Evolutionary conservation across 2,329 filamentous ascomycete species (phyloP).

Genomic region (Hymenoscyphus infarciens): DNA sequence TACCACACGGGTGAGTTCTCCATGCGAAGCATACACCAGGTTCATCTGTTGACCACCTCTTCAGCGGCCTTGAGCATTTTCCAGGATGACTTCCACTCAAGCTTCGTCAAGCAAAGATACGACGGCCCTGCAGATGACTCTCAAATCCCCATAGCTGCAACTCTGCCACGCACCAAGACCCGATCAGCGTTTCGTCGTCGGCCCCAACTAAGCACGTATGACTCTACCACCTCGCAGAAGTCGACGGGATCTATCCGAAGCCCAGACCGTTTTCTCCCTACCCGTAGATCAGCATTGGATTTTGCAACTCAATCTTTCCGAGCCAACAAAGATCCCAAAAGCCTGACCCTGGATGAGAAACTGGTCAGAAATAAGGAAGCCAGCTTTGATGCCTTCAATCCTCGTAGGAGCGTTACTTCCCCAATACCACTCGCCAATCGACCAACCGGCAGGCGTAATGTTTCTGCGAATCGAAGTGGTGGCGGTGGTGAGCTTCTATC

Average conservation of each 20-base stretch:
- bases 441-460: conserved; percentile 19
- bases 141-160: conserved; percentile 14
- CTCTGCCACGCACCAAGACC: conserved; percentile 20
- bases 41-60: not conserved
- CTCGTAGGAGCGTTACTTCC: conserved; percentile 32
- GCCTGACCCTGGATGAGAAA: conserved; percentile 45
- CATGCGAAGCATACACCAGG: not conserved
- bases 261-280: conserved; percentile 58
- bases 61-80: not conserved
- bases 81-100: not conserved
- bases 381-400: conserved; percentile 51
- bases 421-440: conserved; percentile 23
- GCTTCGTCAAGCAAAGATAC: conserved; percentile 3
- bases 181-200: conserved; percentile 19
- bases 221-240: conserved; percentile 18
- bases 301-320: conserved; percentile 47
- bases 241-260: conserved; percentile 22
- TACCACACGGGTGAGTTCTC: not conserved
- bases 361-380: conserved; percentile 42
- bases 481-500: conserved; percentile 23
- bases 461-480: conserved; percentile 28
- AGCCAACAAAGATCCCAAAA: conserved; percentile 45
- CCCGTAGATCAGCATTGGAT: conserved; percentile 38
- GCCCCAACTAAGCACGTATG: conserved; percentile 22
- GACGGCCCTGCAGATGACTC: conserved; percentile 19